Percentiles rank a stretch among this genome's conserved stretches.
Conservation (phyloP, 2,329 filamentous ascomycete species). For the Whalleya microplaca region DNA sequence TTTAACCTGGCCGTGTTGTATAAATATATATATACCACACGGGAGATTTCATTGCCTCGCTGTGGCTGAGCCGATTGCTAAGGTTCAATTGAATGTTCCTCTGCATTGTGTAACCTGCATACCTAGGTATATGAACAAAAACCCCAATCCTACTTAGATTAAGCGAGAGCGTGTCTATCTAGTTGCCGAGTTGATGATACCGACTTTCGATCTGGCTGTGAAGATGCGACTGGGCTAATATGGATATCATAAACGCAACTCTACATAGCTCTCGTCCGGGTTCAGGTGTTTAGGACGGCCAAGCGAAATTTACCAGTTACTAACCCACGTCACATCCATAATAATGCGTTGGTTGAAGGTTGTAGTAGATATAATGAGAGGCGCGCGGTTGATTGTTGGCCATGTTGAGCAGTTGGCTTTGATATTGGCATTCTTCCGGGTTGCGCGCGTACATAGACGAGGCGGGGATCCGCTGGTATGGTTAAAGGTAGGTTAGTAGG, state of each 20-base stretch:
- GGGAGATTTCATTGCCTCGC: too few species aligned
- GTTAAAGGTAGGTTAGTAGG: not conserved
- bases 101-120: conserved; percentile 25
- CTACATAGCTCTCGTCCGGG: not conserved
- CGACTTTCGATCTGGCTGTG: too few species aligned
- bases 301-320: not conserved
- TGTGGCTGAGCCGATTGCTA: not conserved
- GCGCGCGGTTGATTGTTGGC: not conserved
- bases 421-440: not conserved
- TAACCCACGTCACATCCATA: not conserved
- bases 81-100: conserved; percentile 16
- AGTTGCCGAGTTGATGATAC: too few species aligned
- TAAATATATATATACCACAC: not conserved
- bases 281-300: not conserved
- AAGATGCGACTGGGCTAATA: too few species aligned
- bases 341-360: not conserved
- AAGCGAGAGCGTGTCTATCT: too few species aligned
- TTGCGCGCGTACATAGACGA: not conserved
- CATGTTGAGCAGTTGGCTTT: not conserved
- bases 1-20: too few species aligned
- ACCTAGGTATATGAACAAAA: conserved; percentile 14
- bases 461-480: not conserved
- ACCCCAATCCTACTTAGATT: conserved; percentile 11
- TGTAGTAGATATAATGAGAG: not conserved
- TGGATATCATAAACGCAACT: too few species aligned